Evolutionary conservation across 1,139 yeast species (phyloP).

Genomic region (Hyphopichia wangnamkhiaoensis): DNA sequence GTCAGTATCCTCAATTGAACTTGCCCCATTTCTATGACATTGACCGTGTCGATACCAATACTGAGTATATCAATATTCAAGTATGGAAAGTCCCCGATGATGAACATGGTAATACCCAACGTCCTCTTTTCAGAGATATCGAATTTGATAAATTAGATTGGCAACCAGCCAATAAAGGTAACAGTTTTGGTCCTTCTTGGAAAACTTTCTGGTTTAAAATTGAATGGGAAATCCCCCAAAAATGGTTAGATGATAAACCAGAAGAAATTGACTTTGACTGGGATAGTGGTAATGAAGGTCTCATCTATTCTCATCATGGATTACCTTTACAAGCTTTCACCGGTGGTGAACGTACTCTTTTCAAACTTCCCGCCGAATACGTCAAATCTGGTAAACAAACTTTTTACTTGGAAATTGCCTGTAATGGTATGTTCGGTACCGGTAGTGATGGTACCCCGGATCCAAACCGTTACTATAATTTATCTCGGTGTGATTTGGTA

Average conservation of each 20-base stretch:
- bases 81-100: constrained; percentile 67
- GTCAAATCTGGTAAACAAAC: constrained; percentile 42
- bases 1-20: constrained; percentile 68
- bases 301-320: constrained; percentile 69
- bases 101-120: constrained; percentile 44
- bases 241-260: constrained; percentile 50
- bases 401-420: constrained; percentile 85
- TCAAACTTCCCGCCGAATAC: constrained; percentile 58
- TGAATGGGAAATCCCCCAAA: constrained; percentile 57
- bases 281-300: constrained; percentile 87
- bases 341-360: constrained; percentile 80
- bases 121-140: constrained; percentile 79
- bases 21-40: constrained; percentile 81
- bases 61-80: constrained; percentile 48
- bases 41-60: constrained; percentile 48
- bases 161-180: constrained; percentile 65
- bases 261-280: constrained; percentile 71
- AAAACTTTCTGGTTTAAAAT: constrained; percentile 92
- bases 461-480: constrained; percentile 66
- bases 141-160: constrained; percentile 44
- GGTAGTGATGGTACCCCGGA: constrained; percentile 63
- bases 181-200: constrained; percentile 94
- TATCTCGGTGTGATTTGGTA: constrained; percentile 73
- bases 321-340: constrained; percentile 80
- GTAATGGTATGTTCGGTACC: constrained; percentile 94